Evolutionary conservation across 805 yeast species (phyloP).

Genomic region (Teunomyces aglyptinius): DNA sequence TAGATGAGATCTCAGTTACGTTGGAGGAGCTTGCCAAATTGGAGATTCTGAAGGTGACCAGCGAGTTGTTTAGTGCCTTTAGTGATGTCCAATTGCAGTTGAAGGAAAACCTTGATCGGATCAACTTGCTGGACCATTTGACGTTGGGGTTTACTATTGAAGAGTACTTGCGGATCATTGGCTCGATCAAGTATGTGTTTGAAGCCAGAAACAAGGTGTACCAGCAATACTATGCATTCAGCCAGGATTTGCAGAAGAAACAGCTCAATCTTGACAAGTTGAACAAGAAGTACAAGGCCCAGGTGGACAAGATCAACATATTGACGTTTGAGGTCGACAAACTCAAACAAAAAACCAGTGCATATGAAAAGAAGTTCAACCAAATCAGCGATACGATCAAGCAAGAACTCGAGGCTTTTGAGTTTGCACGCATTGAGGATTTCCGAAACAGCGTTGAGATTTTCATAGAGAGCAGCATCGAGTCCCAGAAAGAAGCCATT

Average conservation of each 20-base stretch:
- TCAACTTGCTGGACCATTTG: slow-evolving; percentile 79
- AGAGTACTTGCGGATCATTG: slow-evolving; percentile 76
- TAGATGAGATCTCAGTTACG: slow-evolving; percentile 62
- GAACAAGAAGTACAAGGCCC: slow-evolving; percentile 43
- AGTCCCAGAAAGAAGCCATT: slow-evolving; percentile 87
- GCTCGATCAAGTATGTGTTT: slow-evolving; percentile 70
- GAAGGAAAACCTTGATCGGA: slow-evolving; percentile 71
- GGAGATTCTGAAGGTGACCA: slow-evolving; percentile 67
- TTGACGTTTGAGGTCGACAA: slow-evolving; percentile 59
- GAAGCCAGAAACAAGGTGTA: slow-evolving; percentile 66
- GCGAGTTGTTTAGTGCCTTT: slow-evolving; percentile 65
- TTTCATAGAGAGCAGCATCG: slow-evolving; percentile 85
- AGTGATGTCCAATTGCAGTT: slow-evolving; percentile 69
- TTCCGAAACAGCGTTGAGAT: slow-evolving; percentile 88
- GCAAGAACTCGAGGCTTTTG: slow-evolving; percentile 66
- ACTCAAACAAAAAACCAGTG: slow-evolving; percentile 51
- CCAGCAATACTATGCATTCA: slow-evolving; percentile 40
- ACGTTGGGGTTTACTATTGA: slow-evolving; percentile 86
- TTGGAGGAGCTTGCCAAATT: slow-evolving; percentile 63
- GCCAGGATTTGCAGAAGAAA: slow-evolving; percentile 46
- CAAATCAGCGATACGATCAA: slow-evolving; percentile 64
- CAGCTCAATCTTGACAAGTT: slow-evolving; percentile 45
- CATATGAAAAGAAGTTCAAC: slow-evolving; percentile 60
- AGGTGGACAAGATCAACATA: slow-evolving; percentile 58
- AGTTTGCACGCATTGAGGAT: slow-evolving; percentile 72